Conservation (phyloP, 2,329 filamentous ascomycete species). For the Chalaropsis thielavioides region DNA sequence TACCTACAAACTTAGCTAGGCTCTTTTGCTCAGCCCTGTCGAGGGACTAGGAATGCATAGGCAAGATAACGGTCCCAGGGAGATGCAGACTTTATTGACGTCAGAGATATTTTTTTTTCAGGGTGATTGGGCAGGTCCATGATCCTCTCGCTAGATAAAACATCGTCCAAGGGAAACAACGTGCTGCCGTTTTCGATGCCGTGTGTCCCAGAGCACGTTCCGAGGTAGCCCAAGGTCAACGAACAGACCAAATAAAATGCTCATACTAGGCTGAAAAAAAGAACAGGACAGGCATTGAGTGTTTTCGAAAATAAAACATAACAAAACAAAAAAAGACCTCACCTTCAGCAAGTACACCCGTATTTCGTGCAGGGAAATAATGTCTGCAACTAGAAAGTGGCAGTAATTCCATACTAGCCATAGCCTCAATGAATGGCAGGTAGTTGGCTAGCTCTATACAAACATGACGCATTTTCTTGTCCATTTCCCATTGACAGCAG, state of each 20-base stretch:
- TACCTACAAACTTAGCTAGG: neutral
- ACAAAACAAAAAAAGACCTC: neutral
- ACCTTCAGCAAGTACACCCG: neutral
- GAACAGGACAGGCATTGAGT: neutral
- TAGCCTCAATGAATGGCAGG: neutral
- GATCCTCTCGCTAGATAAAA: neutral
- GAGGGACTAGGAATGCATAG: neutral
- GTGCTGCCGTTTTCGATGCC: neutral
- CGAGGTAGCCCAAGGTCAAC: neutral
- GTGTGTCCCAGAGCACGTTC: neutral
- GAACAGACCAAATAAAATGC: neutral
- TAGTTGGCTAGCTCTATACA: neutral
- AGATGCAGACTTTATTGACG: neutral
- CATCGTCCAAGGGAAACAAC: neutral
- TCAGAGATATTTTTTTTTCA: neutral
- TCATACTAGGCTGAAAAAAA: neutral
- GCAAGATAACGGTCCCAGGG: neutral
- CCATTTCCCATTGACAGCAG: neutral
- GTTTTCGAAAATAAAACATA: neutral
- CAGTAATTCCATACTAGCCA: neutral
- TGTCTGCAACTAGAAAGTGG: neutral
- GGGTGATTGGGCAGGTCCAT: neutral
- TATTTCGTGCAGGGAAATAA: neutral
- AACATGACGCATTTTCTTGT: neutral
- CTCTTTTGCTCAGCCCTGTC: neutral